Base-by-base conservation (phyloP, 192 early-diverging fungal species). In the Entomortierella beljakovae region DNA sequence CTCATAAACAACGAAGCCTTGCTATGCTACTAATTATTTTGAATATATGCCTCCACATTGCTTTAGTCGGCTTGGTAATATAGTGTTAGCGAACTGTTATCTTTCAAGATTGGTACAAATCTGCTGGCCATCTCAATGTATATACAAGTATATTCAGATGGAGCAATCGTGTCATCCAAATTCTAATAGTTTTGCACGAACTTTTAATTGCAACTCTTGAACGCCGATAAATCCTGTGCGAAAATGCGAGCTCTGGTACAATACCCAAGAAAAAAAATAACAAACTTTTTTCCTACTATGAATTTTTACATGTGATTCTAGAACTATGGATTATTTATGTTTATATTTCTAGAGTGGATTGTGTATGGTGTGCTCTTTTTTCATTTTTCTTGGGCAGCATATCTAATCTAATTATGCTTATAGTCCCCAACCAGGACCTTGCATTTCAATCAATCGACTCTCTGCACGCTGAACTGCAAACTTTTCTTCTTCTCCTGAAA, bases 391-490 rank as follows among this genome's bases (percentile, higher is more conserved):
- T 37, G 6, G 2, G n/a, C 3, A 57, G 9, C 6, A 35, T 2
- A 43, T 29, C 60, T 50, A 22, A 29, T 9, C 20, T 58, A 18
- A 6, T 38, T 46, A 46, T 46, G 5, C 11, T 46, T 64, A 77
- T 1, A 77, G 59, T 10, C 73, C 87, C 94, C 94, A 95, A 46
- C 89, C 83, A 42, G 83, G 83, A 26, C 91, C 91, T 54, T 92
- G 95, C 97, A 99, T 99, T 83, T 99, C 94, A 35, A 93, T 88
- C 38, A 99, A 73, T 25, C 97, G 89, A 51, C 94, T 96, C 33
- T 98, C 79, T 6, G 97, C 96, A 53, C 97, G 84, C 82, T 95
- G 92, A 63, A 99, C 97, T 16, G 97, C 96, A 91, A 99, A 99
- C 13, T 91, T 89, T 73, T 99, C 97, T 77, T 99, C 97, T 48